Evolutionary conservation across 2,329 filamentous ascomycete genomes (phyloP), one percentile per base, ranked within the genome.

Genomic region (Penicillium sp.): DNA sequence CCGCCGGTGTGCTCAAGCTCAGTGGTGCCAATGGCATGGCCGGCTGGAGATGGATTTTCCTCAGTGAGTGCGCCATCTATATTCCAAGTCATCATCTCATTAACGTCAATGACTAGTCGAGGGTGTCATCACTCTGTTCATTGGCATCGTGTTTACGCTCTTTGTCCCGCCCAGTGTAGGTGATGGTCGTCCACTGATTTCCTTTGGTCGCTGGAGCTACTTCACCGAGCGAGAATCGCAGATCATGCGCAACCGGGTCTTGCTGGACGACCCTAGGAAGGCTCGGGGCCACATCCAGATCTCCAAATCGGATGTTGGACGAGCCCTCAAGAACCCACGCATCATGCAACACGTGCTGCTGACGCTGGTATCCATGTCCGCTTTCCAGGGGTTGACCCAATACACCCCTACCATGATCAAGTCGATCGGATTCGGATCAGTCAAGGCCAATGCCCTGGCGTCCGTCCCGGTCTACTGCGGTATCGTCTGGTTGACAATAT

Each of bases 1-100:
- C 72, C 0, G 74, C 71, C 13, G 75, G 75, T 1, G 63, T 76
- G 35, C 72, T 85, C 24, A 79, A 80, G 53, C 78, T 85, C 72
- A 69, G 75, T 7, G 82, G 80, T 1, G 74, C 78, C 1, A 75
- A 71, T 1, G 79, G 78, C 7, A 71, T 79, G 53, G 65, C 78
- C 0, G 82, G 83, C n/a, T 85, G 82, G 82, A 80, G 81, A 61
- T 85, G 83, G 82, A 72, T 85, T 1, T 85, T 84, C 61, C 67
- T 73, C 11, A 69, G 70, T 71, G 61, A 46, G 61, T 61, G 13
- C 13, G 13, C 19, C 24, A 16, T 26, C n/a, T 6, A 7, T 13
- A 21, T 13, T 1, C 22, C 22, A 22, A 56, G 5, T 45, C 48
- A 37, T 43, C 7, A 10, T 27, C 19, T 41, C 19, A 6, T 5